Evolutionary conservation across 164 flowering plant species (phyloP).

Genomic region (Magnolia kwangsiensis): DNA sequence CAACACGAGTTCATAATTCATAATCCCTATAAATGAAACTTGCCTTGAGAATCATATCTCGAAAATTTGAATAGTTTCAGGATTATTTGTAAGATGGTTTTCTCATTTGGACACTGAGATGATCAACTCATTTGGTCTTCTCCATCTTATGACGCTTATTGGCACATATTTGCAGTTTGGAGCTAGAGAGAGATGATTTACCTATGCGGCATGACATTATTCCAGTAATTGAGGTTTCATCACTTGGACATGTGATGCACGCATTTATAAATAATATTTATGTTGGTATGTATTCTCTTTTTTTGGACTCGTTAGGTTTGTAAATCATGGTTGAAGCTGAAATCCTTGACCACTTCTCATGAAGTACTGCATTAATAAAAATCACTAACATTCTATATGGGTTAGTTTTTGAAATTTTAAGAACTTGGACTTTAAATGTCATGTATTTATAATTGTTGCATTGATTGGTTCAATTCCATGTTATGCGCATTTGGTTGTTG

Average conservation of each 20-base stretch:
- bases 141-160: not conserved
- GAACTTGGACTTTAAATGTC: not conserved
- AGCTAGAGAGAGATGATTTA: slow-evolving; percentile 41
- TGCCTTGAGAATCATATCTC: too few relatives aligned
- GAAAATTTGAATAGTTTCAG: too few relatives aligned
- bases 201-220: slow-evolving; percentile 35
- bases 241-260: slow-evolving; percentile 73
- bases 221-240: slow-evolving; percentile 63
- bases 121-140: not conserved
- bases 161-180: slow-evolving; percentile 36
- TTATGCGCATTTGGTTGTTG: not conserved
- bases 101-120: not conserved
- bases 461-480: not conserved
- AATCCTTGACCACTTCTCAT: not conserved
- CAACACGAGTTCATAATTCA: too few relatives aligned
- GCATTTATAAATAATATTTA: slow-evolving; percentile 72
- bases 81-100: not conserved
- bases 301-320: not conserved
- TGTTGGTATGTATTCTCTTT: slow-evolving; percentile 39
- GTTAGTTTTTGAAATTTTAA: not conserved
- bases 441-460: not conserved
- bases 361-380: not conserved
- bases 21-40: too few relatives aligned
- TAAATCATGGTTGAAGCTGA: not conserved
- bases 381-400: too few relatives aligned